These are phyloP conservation scores for Colletotrichum chrysophilum DNA, from an alignment of 2,329 filamentous ascomycete species.

Conservation along the genomic window DNA sequence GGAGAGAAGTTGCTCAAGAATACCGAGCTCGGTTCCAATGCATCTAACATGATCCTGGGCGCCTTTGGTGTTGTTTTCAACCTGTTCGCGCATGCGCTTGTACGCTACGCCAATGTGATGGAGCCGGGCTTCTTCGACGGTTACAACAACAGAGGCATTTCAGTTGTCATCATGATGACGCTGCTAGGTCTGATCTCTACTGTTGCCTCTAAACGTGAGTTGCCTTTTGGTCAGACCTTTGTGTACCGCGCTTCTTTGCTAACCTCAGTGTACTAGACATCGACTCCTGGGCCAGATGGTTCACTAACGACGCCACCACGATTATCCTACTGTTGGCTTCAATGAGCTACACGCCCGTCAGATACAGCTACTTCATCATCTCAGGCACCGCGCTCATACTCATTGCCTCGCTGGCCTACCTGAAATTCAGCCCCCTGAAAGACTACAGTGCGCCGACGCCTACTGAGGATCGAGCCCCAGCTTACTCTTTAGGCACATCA, in stretches of 20 bases:
- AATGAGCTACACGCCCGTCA: constrained; percentile 27
- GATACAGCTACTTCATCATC: constrained; percentile 27
- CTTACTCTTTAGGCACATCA: background rate
- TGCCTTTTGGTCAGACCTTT: background rate
- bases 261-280: constrained; percentile 24
- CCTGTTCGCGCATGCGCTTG: constrained; percentile 29
- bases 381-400: constrained; percentile 31
- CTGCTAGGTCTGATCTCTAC: constrained; percentile 33
- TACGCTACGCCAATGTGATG: constrained; percentile 24
- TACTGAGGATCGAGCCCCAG: background rate
- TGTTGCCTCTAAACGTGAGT: constrained; percentile 31
- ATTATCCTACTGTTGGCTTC: constrained; percentile 32
- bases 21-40: constrained; percentile 32
- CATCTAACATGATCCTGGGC: constrained; percentile 33
- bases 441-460: background rate
- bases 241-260: background rate
- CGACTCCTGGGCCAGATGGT: constrained; percentile 34
- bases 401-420: constrained; percentile 32
- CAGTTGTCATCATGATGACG: constrained; percentile 34
- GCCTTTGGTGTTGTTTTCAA: constrained; percentile 31
- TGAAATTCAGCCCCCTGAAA: constrained; percentile 26
- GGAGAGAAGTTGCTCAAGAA: constrained; percentile 34
- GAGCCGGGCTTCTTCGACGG: constrained; percentile 29
- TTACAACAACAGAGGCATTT: constrained; percentile 26
- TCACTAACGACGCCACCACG: constrained; percentile 32